Evolutionary conservation across 1,139 yeast genomes (phyloP), one percentile per base, ranked within the genome.

Genomic region (Yamadazyma atmosphaerica): DNA sequence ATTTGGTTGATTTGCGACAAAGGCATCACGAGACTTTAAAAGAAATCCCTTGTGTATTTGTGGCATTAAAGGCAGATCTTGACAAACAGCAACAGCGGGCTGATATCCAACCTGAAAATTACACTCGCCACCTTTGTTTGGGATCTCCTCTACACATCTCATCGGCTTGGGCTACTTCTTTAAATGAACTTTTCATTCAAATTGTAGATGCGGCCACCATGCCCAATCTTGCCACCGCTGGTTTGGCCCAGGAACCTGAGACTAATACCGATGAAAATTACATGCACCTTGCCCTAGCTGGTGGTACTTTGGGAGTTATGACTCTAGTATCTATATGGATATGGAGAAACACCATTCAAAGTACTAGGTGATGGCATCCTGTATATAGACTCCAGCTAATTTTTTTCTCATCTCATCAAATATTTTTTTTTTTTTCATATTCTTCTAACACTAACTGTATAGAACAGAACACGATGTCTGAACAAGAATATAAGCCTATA

Each of bases 71-170:
- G 55, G 98, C 98, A 0, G 98, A 92, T 60, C 68, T 89, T 33
- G 98, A 92, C 58, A 82, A 95, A 49, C 98, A 90, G 55, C 97
- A 90, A 52, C 98, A 92, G 55, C 61, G 98, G 23, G 80, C 86
- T 23, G 87, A 81, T 40, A 68, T 76, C 4, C 96, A 88, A 54
- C 98, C 98, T 0, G 98, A 92, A 52, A 84, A 79, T 32, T 89
- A 84, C 54, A 83, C 96, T 0, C 69, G 88, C 26, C 75, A 76
- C 17, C 57, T 85, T 2, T 74, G 73, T 36, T 58, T 86, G 36
- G 63, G 65, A 27, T 81, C 89, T 0, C 92, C 95, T 2, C 62
- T 92, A 46, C 98, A 92, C 56, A 86, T 89, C 1, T 86, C 96
- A 0, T 86, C 94, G 1, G 76, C 82, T 12, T 92, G 98, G 98